Base-by-base conservation (phyloP, 495 filamentous ascomycete genomes). In the Trichocladium antarcticum region DNA sequence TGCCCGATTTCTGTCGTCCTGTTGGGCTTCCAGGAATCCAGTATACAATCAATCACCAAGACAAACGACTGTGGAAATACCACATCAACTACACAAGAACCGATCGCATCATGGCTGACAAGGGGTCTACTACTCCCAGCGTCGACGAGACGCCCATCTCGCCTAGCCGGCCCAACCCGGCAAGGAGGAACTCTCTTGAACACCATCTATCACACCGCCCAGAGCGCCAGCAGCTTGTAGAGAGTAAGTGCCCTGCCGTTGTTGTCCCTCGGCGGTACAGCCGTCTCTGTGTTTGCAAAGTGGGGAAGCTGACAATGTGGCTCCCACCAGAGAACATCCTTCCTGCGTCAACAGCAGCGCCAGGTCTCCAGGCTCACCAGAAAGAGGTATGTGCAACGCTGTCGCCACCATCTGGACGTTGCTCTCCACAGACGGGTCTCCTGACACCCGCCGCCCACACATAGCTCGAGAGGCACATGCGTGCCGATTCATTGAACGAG, bases 101-200 rank as follows among this genome's bases (percentile, higher is more conserved):
- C 29, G 17, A 37, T 22, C 34, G 7, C 46, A 68, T 15, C 54
- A 75, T 75, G 73, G 66, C 70, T 34, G 61, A 66, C 38, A 47
- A 63, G 14, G 56, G 54, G 19, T 58, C 63, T n/a, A 57, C 53
- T 20, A 27, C 35, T 37, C 15, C 47, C 14, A 29, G 50, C 15
- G 16, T 67, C 37, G 67, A 82, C 63, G 68, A 74, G 55, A 74
- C 74, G 3, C 74, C 77, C 57, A 84, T 85, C 66, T 82, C 84
- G n/a, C 78, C 84, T 45, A 69, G 76, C 51, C 57, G 62, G 17
- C 62, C 67, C 17, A 64, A 70, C 50, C 35, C 53, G 1, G 81
- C 81, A 55, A 82, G 89, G 57, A 85, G 85, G 66, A 82, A 93
- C 70, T 88, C 84, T n/a, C 79, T 95, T 27, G 87, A 92, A 68